These are phyloP conservation scores for Pyricularia sp. DNA, from an alignment of 2,329 filamentous ascomycete genomes.

Conservation along the genomic window DNA sequence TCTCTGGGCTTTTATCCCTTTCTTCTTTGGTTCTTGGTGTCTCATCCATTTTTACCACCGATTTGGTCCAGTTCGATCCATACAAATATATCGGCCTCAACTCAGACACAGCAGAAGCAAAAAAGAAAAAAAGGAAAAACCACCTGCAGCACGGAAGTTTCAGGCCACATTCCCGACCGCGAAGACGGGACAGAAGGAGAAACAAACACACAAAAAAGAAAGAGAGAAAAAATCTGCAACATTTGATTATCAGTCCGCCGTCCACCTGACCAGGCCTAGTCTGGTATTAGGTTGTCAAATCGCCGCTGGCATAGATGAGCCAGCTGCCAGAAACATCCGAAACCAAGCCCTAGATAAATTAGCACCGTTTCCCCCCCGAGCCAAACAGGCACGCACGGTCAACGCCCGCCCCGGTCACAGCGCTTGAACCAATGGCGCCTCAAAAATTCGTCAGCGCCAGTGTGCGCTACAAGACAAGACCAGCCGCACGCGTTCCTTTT, in stretches of 20 bases:
- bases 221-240: not conserved
- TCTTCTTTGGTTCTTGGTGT: not conserved
- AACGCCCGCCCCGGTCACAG: not conserved
- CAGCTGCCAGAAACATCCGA: not conserved
- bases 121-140: not conserved
- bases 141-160: not conserved
- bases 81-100: not conserved
- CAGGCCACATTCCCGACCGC: not conserved
- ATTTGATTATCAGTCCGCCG: not conserved
- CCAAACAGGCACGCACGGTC: not conserved
- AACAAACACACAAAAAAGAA: not conserved
- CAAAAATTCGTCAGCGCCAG: constrained; percentile 28
- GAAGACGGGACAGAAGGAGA: not conserved
- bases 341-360: not conserved
- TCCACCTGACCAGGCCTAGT: not conserved
- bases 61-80: not conserved
- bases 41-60: not conserved
- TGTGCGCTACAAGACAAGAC: constrained; percentile 30
- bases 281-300: not conserved
- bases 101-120: not conserved
- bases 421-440: constrained; percentile 22
- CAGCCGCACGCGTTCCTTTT: constrained; percentile 27
- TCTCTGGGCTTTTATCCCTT: not conserved
- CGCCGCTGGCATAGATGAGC: not conserved
- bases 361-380: not conserved